Evolutionary conservation across 140 eudicot species (phyloP).

Genomic region (Oenanthe javanica): DNA sequence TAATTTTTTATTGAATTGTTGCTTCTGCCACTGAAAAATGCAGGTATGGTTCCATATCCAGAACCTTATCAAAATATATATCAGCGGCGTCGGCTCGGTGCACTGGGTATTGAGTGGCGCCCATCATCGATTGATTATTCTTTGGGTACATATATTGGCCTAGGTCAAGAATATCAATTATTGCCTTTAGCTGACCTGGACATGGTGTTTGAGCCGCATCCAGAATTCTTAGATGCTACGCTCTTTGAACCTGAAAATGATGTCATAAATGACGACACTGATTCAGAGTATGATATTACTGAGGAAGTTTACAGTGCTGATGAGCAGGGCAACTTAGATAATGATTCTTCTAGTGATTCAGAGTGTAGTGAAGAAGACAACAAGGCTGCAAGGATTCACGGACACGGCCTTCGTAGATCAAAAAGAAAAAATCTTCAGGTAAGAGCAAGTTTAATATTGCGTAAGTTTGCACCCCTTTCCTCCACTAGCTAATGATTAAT

Average conservation of each 20-base stretch:
- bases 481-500: conserved; percentile 10
- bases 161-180: conserved; percentile 75
- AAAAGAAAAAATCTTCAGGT: conserved; percentile 50
- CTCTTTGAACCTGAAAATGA: conserved; percentile 88
- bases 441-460: conserved; percentile 36
- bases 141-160: conserved; percentile 77
- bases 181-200: conserved; percentile 90
- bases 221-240: conserved; percentile 75
- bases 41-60: conserved; percentile 93
- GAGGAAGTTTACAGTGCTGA: conserved; percentile 63
- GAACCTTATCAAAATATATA: conserved; percentile 90
- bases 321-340: conserved; percentile 43
- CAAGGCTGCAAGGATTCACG: conserved; percentile 22
- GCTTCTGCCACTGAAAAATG: conserved; percentile 15
- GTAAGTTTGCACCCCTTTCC: conserved; percentile 1
- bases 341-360: conserved; percentile 44
- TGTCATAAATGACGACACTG: conserved; percentile 66
- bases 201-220: conserved; percentile 59
- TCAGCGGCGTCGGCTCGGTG: conserved; percentile 91
- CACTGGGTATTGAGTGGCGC: conserved; percentile 79
- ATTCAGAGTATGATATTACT: conserved; percentile 73
- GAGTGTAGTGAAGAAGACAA: conserved; percentile 48
- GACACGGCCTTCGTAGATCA: conserved; percentile 57
- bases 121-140: conserved; percentile 70
- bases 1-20: background rate